A percentile compares a stretch with the other conserved stretches of the same genome.
Conservation (phyloP, 371 early-diverging fungal species). For the Quaeritorhiza haematococci region DNA sequence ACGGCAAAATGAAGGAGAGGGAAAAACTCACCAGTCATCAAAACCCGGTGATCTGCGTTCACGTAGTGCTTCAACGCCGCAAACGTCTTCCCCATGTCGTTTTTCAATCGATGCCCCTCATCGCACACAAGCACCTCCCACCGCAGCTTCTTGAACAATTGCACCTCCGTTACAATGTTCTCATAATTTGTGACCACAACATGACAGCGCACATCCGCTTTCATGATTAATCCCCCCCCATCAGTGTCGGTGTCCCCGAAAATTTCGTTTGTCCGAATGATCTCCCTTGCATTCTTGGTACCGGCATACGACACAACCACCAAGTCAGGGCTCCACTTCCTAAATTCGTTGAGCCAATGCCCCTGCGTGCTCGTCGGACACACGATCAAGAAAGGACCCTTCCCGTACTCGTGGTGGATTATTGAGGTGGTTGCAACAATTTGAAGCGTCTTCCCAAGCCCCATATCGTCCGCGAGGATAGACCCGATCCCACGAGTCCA, state of each 20-base stretch:
- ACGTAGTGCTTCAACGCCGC: conserved; percentile 15
- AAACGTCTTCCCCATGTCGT: conserved; percentile 64
- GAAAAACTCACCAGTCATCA: conserved; percentile 59
- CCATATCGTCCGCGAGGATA: conserved; percentile 94
- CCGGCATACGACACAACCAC: conserved; percentile 67
- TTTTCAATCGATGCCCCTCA: conserved; percentile 87
- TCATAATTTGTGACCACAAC: conserved; percentile 80
- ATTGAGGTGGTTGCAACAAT: conserved; percentile 6
- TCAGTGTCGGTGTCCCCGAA: conserved; percentile 31
- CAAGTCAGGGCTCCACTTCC: conserved; percentile 58
- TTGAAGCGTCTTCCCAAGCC: conserved; percentile 90
- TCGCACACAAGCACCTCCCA: conserved; percentile 76
- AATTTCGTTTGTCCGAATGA: conserved; percentile 60
- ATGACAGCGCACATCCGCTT: conserved; percentile 59
- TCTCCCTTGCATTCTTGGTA: conserved; percentile 37
- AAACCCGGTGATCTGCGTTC: conserved; percentile 43
- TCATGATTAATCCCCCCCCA: conserved; percentile 24
- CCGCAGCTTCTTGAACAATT: conserved; percentile 38
- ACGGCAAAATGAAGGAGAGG: too few relatives aligned
- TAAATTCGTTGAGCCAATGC: conserved; percentile 82
- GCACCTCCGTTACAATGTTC: conserved; percentile 46
- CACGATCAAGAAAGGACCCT: conserved; percentile 75
- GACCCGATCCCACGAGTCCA: conserved; percentile 55
- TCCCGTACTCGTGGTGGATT: conserved; percentile 30
- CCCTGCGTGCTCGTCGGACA: conserved; percentile 77